Percentiles rank a stretch among this genome's conserved stretches.
These are phyloP conservation scores for Silene latifolia DNA, from an alignment of 148 eudicot genomes.

Conservation along the genomic window DNA sequence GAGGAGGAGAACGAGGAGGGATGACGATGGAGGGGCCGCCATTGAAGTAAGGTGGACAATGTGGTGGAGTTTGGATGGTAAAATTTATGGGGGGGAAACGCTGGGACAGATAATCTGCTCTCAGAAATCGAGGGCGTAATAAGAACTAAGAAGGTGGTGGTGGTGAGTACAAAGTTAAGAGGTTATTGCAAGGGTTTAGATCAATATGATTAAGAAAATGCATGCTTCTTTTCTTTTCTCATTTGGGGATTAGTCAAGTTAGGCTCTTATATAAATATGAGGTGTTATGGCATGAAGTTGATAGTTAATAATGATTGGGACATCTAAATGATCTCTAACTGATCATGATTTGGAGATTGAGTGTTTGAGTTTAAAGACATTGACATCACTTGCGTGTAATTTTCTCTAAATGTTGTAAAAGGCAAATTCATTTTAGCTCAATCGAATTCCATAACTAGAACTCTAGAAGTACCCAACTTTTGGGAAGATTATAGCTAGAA, in stretches of 20 bases:
- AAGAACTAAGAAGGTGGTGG: too few species aligned
- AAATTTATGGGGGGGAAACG: neutral
- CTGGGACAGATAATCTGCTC: conserved; percentile 7
- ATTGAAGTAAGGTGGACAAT: conserved; percentile 14
- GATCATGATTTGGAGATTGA: conserved; percentile 2
- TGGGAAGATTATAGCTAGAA: neutral
- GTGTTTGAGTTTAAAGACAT: neutral
- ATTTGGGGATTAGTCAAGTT: neutral
- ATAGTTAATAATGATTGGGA: neutral
- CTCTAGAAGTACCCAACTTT: neutral
- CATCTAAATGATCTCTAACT: too few species aligned
- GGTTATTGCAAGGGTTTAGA: neutral
- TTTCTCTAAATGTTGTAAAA: neutral
- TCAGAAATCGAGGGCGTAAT: neutral
- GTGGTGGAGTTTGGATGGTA: neutral
- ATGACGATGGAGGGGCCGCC: conserved; percentile 10
- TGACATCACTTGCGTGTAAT: neutral
- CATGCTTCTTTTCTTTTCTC: neutral
- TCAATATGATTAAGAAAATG: neutral
- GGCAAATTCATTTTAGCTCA: neutral
- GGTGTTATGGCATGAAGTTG: neutral
- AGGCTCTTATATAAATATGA: neutral
- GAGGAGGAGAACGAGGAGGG: conserved; percentile 19
- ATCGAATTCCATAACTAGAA: neutral
- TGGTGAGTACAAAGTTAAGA: neutral